phyloP scores from a whole-genome alignment of 192 early-diverging fungal genomes.

The Coemansia sp. region DNA sequence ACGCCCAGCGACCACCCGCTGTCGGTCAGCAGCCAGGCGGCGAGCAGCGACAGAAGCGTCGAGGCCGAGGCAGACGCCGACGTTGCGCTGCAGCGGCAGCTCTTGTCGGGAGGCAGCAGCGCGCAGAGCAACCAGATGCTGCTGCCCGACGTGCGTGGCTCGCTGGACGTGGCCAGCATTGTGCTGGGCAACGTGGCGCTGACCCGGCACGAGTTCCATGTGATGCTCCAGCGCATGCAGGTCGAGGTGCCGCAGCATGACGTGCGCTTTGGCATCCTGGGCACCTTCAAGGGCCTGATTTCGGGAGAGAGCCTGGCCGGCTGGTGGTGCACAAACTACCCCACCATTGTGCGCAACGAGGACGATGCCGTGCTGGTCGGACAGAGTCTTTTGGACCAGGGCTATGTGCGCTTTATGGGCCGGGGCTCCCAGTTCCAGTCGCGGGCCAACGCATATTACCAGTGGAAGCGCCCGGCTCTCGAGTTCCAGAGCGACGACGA shows the following conservation, averaged over 20 bases:
- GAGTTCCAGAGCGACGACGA: constrained; percentile 47
- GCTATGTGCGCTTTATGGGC: constrained; percentile 66
- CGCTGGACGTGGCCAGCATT: constrained; percentile 47
- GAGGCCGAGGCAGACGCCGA: constrained; percentile 33
- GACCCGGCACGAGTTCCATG: constrained; percentile 61
- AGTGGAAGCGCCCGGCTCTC: constrained; percentile 65
- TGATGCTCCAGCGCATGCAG: constrained; percentile 62
- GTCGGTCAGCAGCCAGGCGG: neutral
- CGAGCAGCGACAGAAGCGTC: neutral
- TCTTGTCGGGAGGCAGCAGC: constrained; percentile 17
- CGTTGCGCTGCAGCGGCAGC: constrained; percentile 24
- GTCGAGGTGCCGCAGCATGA: constrained; percentile 61
- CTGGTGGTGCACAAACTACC: constrained; percentile 70
- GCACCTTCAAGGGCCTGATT: constrained; percentile 60
- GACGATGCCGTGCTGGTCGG: constrained; percentile 65
- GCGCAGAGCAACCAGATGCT: neutral
- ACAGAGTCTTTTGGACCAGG: constrained; percentile 64
- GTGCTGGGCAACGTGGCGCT: constrained; percentile 60
- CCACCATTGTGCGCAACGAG: constrained; percentile 57
- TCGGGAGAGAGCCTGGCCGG: constrained; percentile 65
- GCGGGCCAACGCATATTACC: constrained; percentile 62
- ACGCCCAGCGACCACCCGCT: neutral
- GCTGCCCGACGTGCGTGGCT: constrained; percentile 26
- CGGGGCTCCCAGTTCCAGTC: constrained; percentile 69
- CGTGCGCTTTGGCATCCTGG: constrained; percentile 68